These are phyloP conservation scores for Lophium mytilinum DNA, from an alignment of 495 filamentous ascomycete species.

Conservation along the genomic window DNA sequence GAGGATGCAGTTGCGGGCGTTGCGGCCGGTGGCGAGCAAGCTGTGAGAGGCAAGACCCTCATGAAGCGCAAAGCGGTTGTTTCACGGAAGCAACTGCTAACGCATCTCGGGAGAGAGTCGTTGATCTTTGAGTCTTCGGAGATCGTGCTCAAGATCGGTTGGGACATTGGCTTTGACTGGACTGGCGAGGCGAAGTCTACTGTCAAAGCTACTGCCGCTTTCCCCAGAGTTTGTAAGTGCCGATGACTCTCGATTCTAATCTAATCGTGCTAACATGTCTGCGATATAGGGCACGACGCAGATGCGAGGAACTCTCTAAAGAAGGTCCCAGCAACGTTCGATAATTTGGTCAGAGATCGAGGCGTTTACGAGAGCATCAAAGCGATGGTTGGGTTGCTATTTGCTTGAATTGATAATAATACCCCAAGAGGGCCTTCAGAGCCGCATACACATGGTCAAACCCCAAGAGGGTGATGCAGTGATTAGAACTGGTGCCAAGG, in stretches of 20 bases:
- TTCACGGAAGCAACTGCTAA: slow-evolving; percentile 23
- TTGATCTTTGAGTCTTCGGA: slow-evolving; percentile 13
- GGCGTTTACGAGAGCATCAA: slow-evolving; percentile 44
- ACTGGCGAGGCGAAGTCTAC: slow-evolving; percentile 52
- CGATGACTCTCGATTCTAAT: slow-evolving; percentile 29
- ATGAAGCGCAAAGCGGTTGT: not conserved
- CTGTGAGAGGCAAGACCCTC: slow-evolving; percentile 22
- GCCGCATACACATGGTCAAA: no score
- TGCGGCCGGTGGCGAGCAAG: slow-evolving; percentile 25
- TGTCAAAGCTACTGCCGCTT: slow-evolving; percentile 38
- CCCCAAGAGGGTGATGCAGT: no score
- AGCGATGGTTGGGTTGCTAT: slow-evolving; percentile 41
- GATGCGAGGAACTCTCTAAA: slow-evolving; percentile 42
- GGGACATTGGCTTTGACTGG: slow-evolving; percentile 55
- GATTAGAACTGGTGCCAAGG: no score
- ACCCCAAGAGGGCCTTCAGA: no score
- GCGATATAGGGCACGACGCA: slow-evolving; percentile 35
- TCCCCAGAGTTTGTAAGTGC: slow-evolving; percentile 42
- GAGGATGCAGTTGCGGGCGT: slow-evolving; percentile 39
- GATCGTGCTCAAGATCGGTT: slow-evolving; percentile 29
- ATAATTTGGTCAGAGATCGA: slow-evolving; percentile 41
- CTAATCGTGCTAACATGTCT: not conserved
- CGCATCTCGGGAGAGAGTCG: slow-evolving; percentile 16
- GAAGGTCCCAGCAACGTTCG: slow-evolving; percentile 44
- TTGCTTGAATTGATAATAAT: not conserved